A percentile compares a stretch with the other conserved stretches of the same genome.
Conservation (phyloP, 2,329 filamentous ascomycete genomes). For the Colletotrichum karsti region DNA sequence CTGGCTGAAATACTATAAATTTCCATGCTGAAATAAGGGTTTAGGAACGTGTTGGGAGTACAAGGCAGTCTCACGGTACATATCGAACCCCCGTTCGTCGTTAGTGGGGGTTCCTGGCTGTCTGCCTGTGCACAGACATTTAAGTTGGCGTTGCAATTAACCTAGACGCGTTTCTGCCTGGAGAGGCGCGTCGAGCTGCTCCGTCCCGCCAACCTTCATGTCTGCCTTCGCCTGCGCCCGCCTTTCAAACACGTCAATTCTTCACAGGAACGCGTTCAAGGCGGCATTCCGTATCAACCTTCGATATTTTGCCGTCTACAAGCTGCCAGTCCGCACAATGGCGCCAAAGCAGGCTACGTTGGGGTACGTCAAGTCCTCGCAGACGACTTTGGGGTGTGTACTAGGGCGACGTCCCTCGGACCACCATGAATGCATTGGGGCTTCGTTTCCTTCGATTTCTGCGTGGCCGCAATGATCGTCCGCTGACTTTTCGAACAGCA, state of each 20-base stretch:
- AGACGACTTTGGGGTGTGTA: slow-evolving; percentile 78
- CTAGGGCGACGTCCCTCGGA: slow-evolving; percentile 14
- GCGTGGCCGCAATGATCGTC: background rate
- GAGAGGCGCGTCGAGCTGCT: slow-evolving; percentile 43
- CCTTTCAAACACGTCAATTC: slow-evolving; percentile 11
- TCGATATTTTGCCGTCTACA: background rate
- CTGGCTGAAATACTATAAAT: too few relatives aligned
- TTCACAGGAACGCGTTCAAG: background rate
- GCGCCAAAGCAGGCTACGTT: slow-evolving; percentile 80
- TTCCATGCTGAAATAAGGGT: too few relatives aligned
- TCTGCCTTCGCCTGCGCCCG: slow-evolving; percentile 5
- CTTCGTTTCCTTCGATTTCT: background rate
- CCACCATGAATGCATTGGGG: background rate
- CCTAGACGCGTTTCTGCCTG: slow-evolving; percentile 50
- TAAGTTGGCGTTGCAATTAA: slow-evolving; percentile 1
- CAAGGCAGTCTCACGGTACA: too few relatives aligned
- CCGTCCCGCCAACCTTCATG: slow-evolving; percentile 24
- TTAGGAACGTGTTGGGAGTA: too few relatives aligned
- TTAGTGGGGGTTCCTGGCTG: too few relatives aligned
- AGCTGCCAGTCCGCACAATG: slow-evolving; percentile 40
- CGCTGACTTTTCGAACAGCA: slow-evolving; percentile 60
- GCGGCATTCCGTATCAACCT: background rate
- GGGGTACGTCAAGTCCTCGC: slow-evolving; percentile 83
- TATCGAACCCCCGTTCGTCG: too few relatives aligned
- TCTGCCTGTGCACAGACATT: too few relatives aligned